These are phyloP conservation scores for Colletotrichum chlorophyti DNA, from an alignment of 2,329 filamentous ascomycete genomes.

Conservation along the genomic window DNA sequence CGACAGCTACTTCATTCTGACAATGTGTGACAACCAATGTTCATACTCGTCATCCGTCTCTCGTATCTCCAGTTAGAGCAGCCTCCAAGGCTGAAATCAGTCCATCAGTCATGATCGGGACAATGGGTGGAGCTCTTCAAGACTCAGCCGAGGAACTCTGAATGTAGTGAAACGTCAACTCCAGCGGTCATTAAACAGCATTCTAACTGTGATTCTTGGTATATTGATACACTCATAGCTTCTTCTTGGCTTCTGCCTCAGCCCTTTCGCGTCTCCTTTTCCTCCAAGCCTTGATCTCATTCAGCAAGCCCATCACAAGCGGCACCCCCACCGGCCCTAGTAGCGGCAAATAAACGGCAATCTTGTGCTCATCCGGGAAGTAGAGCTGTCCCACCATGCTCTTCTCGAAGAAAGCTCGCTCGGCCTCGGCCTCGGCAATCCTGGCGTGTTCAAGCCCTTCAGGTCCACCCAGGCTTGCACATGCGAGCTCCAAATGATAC, in stretches of 20 bases:
- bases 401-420: constrained; percentile 96
- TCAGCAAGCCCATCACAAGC: constrained; percentile 81
- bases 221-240: constrained; percentile 24
- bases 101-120: no score
- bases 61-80: no score
- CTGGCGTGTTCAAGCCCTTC: constrained; percentile 81
- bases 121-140: no score
- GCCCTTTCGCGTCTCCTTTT: constrained; percentile 53
- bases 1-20: background rate
- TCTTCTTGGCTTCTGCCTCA: constrained; percentile 43
- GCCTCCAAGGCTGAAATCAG: no score
- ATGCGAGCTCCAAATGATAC: constrained; percentile 77
- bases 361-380: constrained; percentile 97
- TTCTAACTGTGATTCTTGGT: background rate
- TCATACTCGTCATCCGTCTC: no score
- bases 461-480: constrained; percentile 69
- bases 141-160: no score
- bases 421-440: constrained; percentile 86
- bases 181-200: no score
- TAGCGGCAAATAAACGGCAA: constrained; percentile 92
- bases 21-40: no score
- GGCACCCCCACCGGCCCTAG: constrained; percentile 92
- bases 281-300: constrained; percentile 75
- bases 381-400: constrained; percentile 99
- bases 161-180: background rate